A percentile compares a stretch with the other conserved stretches of the same genome.
phyloP scores from a whole-genome alignment of 2,329 filamentous ascomycete genomes.

The Cyphellophora attinorum region DNA sequence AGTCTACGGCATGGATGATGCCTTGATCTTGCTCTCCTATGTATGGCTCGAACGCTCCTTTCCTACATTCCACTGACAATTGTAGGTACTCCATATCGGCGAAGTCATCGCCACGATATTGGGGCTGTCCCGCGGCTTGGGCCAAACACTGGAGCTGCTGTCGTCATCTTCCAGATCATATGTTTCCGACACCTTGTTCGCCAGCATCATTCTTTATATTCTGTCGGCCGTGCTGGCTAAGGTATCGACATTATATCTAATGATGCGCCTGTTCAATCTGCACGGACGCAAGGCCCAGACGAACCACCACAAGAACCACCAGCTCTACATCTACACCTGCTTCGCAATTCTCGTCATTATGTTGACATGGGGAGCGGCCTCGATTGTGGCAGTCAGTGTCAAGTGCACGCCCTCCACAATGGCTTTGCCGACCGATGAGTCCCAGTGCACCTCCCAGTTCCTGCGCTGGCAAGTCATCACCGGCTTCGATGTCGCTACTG shows the following conservation, averaged over 20 bases:
- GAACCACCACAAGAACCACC: constrained; percentile 7
- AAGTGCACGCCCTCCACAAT: constrained; percentile 10
- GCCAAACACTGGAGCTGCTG: constrained; percentile 13
- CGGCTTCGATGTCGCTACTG: constrained; percentile 27
- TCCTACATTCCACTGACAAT: no score
- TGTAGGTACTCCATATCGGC: constrained; percentile 17
- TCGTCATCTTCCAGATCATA: neutral
- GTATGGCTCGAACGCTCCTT: no score
- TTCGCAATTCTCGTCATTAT: constrained; percentile 9
- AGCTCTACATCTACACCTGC: constrained; percentile 15
- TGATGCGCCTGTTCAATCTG: constrained; percentile 20
- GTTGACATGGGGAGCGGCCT: constrained; percentile 15
- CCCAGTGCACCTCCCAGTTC: constrained; percentile 11
- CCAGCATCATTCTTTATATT: constrained; percentile 20
- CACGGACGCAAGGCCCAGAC: constrained; percentile 9
- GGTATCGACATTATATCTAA: constrained; percentile 20
- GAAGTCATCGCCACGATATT: constrained; percentile 18
- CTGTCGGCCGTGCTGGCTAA: constrained; percentile 21
- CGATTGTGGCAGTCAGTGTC: constrained; percentile 14
- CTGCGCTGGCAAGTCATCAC: constrained; percentile 29
- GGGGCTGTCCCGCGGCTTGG: constrained; percentile 18
- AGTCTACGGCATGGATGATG: constrained; percentile 13
- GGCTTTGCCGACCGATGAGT: constrained; percentile 4
- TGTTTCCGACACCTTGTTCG: constrained; percentile 3
- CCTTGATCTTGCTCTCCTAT: constrained; percentile 10